Conservation (phyloP, 768 basidiomycete species). For the Leccinellum albellum region DNA sequence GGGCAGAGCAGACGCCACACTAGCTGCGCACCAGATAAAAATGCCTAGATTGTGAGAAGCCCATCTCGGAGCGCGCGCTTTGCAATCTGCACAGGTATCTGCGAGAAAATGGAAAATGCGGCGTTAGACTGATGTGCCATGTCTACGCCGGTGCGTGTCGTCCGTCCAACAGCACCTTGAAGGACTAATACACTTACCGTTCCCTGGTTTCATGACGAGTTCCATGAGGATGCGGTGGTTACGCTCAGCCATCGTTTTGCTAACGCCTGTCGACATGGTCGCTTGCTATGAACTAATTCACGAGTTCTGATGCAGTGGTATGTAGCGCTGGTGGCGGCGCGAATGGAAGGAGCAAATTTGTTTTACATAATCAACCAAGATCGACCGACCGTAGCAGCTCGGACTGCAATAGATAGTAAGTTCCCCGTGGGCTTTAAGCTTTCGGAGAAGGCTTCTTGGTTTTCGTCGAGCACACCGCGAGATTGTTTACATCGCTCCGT, state of each 20-base stretch:
- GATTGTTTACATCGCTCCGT: slow-evolving; percentile 14
- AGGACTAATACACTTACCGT: slow-evolving; percentile 51
- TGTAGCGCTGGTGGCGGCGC: not conserved
- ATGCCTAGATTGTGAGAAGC: slow-evolving; percentile 85
- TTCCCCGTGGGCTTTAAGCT: not conserved
- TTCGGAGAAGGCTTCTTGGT: not conserved
- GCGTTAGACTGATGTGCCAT: not conserved
- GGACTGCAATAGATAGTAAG: not conserved
- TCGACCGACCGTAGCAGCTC: slow-evolving; percentile 7
- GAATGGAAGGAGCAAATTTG: not conserved
- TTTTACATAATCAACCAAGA: slow-evolving; percentile 17
- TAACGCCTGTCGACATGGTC: slow-evolving; percentile 36
- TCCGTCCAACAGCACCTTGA: not conserved
- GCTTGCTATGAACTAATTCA: too few relatives aligned
- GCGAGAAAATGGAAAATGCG: slow-evolving; percentile 10
- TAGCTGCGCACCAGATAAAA: slow-evolving; percentile 67
- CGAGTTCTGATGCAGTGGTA: too few relatives aligned
- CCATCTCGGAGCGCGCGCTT: slow-evolving; percentile 84
- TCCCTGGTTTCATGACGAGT: slow-evolving; percentile 69
- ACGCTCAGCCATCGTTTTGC: slow-evolving; percentile 61
- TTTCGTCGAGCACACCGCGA: slow-evolving; percentile 2
- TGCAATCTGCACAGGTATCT: slow-evolving; percentile 94
- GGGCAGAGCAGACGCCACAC: not conserved
- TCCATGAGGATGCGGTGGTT: slow-evolving; percentile 67
- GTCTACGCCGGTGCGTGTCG: not conserved